Percentiles rank a stretch among this genome's conserved stretches.
phyloP scores from a whole-genome alignment of 2,329 filamentous ascomycete genomes.

The Aurifilum marmelostoma region DNA sequence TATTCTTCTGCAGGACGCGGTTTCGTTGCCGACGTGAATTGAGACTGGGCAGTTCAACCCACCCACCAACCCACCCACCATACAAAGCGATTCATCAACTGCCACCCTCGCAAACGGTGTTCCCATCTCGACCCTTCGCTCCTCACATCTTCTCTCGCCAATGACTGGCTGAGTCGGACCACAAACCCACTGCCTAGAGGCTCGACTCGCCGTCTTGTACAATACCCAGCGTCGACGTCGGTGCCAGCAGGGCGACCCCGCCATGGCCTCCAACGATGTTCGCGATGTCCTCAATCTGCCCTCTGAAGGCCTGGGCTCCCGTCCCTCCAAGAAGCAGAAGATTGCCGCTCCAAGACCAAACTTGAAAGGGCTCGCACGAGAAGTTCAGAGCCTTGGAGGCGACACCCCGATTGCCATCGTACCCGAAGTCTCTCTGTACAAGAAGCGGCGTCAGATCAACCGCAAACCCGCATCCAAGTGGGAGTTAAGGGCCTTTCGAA shows the following conservation, averaged over 20 bases:
- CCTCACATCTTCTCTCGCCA: not conserved
- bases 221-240: slow-evolving; percentile 32
- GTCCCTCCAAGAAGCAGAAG: slow-evolving; percentile 77
- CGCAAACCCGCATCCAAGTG: slow-evolving; percentile 63
- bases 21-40: not conserved
- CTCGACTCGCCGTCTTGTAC: not conserved
- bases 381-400: slow-evolving; percentile 67
- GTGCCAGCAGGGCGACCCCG: slow-evolving; percentile 29
- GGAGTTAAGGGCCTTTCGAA: slow-evolving; percentile 73
- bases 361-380: slow-evolving; percentile 66
- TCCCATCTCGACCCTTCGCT: not conserved
- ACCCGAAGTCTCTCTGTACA: slow-evolving; percentile 61
- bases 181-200: not conserved
- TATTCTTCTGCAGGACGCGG: not conserved
- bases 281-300: slow-evolving; percentile 87
- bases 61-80: not conserved
- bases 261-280: slow-evolving; percentile 77
- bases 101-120: not conserved
- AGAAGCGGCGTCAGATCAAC: slow-evolving; percentile 58
- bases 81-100: slow-evolving; percentile 7
- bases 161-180: slow-evolving; percentile 4
- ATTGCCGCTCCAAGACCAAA: slow-evolving; percentile 61
- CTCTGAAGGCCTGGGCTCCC: slow-evolving; percentile 54
- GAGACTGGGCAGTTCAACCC: not conserved
- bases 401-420: slow-evolving; percentile 70